Percentiles rank a stretch among this genome's conserved stretches.
Conservation (phyloP, 805 yeast genomes). For the Priceomyces medius region DNA sequence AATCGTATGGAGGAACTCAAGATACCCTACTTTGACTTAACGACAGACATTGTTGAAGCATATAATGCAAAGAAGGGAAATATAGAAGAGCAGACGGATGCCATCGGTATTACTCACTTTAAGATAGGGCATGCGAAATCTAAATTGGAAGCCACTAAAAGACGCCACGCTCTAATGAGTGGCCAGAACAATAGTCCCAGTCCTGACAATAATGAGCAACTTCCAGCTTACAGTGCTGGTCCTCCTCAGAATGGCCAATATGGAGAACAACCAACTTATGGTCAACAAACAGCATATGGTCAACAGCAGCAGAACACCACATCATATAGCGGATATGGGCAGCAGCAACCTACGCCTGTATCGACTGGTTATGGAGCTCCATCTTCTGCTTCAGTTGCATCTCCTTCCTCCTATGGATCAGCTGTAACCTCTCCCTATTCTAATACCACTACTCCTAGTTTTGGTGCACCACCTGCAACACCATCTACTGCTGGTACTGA, state of each 20-base stretch:
- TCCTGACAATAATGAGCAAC: conserved; percentile 21
- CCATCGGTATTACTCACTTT: conserved; percentile 87
- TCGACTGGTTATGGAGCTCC: conserved; percentile 16
- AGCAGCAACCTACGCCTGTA: conserved; percentile 13
- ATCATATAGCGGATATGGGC: conserved; percentile 10
- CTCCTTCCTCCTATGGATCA: conserved; percentile 26
- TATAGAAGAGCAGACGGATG: conserved; percentile 85
- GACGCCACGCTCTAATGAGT: conserved; percentile 53
- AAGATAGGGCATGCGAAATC: conserved; percentile 83
- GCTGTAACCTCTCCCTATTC: conserved; percentile 18
- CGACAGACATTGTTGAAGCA: conserved; percentile 79
- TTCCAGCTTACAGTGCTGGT: conserved; percentile 39
- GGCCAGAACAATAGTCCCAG: conserved; percentile 19
- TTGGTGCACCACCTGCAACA: conserved; percentile 25
- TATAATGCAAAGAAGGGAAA: conserved; percentile 82
- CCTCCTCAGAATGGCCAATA: conserved; percentile 22
- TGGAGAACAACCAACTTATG: conserved; percentile 19
- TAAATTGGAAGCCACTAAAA: conserved; percentile 79
- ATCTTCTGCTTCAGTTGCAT: conserved; percentile 13
- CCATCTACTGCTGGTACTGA: conserved; percentile 43
- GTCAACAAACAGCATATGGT: conserved; percentile 32
- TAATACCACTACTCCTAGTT: conserved; percentile 24
- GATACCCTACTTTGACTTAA: conserved; percentile 91
- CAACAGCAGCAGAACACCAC: conserved; percentile 20
- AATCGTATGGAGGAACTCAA: conserved; percentile 92